Conservation (phyloP, 139 green algal species). For the Coelastrella sp. region DNA sequence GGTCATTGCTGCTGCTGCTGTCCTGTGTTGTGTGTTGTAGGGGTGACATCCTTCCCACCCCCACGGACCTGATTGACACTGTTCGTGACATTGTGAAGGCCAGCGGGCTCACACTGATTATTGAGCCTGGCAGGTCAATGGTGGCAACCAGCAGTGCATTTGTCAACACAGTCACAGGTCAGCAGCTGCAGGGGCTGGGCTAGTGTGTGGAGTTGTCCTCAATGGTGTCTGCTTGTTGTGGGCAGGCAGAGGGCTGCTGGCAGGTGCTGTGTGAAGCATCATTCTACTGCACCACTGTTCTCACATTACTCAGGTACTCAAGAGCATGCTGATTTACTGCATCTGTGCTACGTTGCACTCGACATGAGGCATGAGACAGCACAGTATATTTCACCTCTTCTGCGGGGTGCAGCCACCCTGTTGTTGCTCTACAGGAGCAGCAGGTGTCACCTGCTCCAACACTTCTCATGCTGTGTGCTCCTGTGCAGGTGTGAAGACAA, state of each 20-base stretch:
- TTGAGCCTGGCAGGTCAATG: constrained; percentile 96
- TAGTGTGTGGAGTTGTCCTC: background rate
- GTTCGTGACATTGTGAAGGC: constrained; percentile 81
- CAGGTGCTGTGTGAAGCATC: too few relatives aligned
- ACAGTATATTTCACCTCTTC: too few relatives aligned
- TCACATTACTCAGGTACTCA: too few relatives aligned
- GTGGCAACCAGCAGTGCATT: constrained; percentile 84
- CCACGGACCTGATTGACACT: constrained; percentile 94
- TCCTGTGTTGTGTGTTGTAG: constrained; percentile 46
- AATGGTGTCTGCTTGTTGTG: background rate
- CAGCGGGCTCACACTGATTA: constrained; percentile 91
- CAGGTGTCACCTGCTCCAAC: background rate
- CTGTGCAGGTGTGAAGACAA: constrained; percentile 91
- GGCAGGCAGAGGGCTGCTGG: background rate
- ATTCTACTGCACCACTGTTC: too few relatives aligned
- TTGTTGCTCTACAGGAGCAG: too few relatives aligned
- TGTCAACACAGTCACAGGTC: constrained; percentile 91
- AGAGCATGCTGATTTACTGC: too few relatives aligned
- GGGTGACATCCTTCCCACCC: constrained; percentile 84
- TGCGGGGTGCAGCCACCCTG: too few relatives aligned
- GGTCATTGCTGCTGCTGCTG: background rate
- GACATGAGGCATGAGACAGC: too few relatives aligned
- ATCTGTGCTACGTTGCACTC: too few relatives aligned
- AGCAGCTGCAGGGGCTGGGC: background rate
- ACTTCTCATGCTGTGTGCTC: background rate